phyloP scores from a whole-genome alignment of 2,329 filamentous ascomycete genomes.

The Helotiales sp. region DNA sequence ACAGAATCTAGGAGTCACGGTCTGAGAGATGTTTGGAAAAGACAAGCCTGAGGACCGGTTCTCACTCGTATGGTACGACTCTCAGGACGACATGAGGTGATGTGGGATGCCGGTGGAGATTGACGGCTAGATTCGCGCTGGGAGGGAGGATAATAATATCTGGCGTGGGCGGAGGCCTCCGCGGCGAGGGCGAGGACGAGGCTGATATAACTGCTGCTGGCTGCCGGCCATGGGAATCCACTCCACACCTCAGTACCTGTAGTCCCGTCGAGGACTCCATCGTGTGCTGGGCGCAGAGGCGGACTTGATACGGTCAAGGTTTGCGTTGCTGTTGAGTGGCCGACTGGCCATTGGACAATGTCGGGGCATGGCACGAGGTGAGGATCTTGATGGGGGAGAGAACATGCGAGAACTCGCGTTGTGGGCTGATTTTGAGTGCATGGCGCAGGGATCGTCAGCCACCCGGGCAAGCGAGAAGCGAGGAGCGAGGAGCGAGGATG shows the following conservation, averaged over 20 bases:
- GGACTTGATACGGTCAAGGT: constrained; percentile 6
- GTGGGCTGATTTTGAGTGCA: constrained; percentile 25
- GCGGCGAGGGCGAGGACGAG: background rate
- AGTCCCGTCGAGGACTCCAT: background rate
- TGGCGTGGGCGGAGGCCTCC: constrained; percentile 16
- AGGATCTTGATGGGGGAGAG: background rate
- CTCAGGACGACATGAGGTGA: constrained; percentile 23
- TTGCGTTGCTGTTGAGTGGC: background rate
- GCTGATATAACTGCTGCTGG: background rate
- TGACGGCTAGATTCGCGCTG: constrained; percentile 3
- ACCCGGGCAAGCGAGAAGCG: background rate
- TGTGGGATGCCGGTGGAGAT: constrained; percentile 11
- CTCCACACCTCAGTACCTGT: too few species aligned
- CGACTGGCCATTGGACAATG: constrained; percentile 2
- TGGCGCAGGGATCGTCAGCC: background rate
- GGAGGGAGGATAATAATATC: constrained; percentile 8
- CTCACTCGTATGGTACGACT: constrained; percentile 29
- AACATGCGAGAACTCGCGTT: constrained; percentile 20
- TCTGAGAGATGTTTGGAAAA: constrained; percentile 17
- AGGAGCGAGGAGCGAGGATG: background rate
- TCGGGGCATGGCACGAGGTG: constrained; percentile 2
- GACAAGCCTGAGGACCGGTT: constrained; percentile 22
- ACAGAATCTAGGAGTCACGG: background rate
- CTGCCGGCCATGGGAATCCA: background rate
- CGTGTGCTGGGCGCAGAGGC: background rate